Evolutionary conservation across 2,329 filamentous ascomycete genomes (phyloP), one percentile per base, ranked within the genome.

Genomic region (Shiraia bambusicola): DNA sequence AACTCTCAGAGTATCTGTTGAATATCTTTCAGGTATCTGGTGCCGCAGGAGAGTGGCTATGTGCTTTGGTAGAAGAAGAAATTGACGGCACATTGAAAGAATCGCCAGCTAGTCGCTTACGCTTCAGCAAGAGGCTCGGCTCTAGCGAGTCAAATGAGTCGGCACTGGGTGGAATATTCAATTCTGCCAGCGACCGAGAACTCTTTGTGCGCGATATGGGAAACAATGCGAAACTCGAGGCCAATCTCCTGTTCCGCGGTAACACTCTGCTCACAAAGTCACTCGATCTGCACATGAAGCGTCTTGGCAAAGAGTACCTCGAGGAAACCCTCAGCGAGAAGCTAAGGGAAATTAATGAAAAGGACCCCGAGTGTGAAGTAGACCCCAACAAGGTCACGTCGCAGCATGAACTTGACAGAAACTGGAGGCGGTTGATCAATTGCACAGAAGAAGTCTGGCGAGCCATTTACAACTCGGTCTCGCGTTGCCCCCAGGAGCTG

Each of bases 21-120:
- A 94, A 97, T 64, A 95, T 98, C 37, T 98, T 92, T 59, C 93
- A 98, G 63, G 91, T 95, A 3, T 92, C 90, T 2, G 89, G 88
- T 0, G 81, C 82, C 27, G 87, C 88, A 2, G 79, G 80, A 30
- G 89, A 96, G 45, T 98, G 93, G 93, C 78, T 98, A 15, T 93
- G 89, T 76, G 84, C 88, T 2, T 75, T 98, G 28, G 88, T 96
- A 0, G 93, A 98, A 67, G 92, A 97, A 62, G 93, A 98, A 67
- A 97, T 98, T 42, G 93, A 97, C 60, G 92, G 92, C 0, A 84
- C 93, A 13, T 82, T 89, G 40, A 94, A 85, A 61, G 90, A 95
- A 55, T 82, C 83, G 11, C 82, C 86, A 1, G 80, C 86, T 49
- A 88, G 73, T 47, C 66, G 80, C 27, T 63, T 83, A 35, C 78